These are phyloP conservation scores for Candolleomyces eurysporus DNA, from an alignment of 768 basidiomycete species.

Conservation along the genomic window DNA sequence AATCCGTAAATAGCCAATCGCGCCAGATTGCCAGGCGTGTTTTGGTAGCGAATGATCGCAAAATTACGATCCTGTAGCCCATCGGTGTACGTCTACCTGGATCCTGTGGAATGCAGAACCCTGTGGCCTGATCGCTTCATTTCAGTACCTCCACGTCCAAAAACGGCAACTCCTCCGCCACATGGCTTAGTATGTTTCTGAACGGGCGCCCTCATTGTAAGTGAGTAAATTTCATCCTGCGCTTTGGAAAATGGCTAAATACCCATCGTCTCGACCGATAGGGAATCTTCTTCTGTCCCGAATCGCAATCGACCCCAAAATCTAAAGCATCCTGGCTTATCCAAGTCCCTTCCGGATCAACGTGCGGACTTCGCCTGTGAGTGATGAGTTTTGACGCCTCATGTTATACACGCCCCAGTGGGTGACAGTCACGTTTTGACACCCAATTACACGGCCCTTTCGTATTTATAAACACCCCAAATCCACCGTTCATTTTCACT, in stretches of 20 bases:
- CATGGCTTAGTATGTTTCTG: slow-evolving; percentile 12
- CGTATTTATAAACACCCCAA: slow-evolving; percentile 15
- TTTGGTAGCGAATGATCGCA: slow-evolving; percentile 6
- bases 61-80: slow-evolving; percentile 16
- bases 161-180: background rate
- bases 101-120: slow-evolving; percentile 28
- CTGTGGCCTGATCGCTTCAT: slow-evolving; percentile 16
- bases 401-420: slow-evolving; percentile 72
- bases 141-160: slow-evolving; percentile 1
- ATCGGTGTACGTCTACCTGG: slow-evolving; percentile 16
- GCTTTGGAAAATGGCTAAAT: slow-evolving; percentile 21
- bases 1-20: background rate
- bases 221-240: slow-evolving; percentile 13
- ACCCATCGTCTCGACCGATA: slow-evolving; percentile 6
- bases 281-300: slow-evolving; percentile 13
- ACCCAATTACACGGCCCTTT: slow-evolving; percentile 3
- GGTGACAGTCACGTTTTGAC: slow-evolving; percentile 40
- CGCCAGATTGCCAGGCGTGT: slow-evolving; percentile 1
- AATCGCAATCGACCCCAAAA: slow-evolving; percentile 12
- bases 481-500: slow-evolving; percentile 28
- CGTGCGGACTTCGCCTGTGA: slow-evolving; percentile 40
- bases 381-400: slow-evolving; percentile 58
- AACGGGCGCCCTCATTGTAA: slow-evolving; percentile 7
- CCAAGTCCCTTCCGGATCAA: slow-evolving; percentile 30
- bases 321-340: background rate